Base-by-base conservation (phyloP, 108 stramenopile species). In the Pseudonitzschia delicatissima region DNA sequence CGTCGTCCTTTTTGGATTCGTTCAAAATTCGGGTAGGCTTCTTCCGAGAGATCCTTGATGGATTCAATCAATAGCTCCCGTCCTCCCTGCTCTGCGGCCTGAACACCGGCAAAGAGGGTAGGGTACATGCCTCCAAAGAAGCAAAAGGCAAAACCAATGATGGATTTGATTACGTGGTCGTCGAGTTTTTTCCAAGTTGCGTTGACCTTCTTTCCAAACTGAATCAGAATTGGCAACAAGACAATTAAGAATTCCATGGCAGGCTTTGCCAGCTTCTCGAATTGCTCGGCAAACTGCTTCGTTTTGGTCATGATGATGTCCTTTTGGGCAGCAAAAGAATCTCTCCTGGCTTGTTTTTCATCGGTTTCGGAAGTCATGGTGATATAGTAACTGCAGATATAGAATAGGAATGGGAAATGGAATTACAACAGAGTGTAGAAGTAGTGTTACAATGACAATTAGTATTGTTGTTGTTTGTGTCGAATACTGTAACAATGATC, bases 101-200 rank as follows among this genome's bases (percentile, higher is more conserved):
- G 87, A 45, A 94, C 59, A 32, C 96, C 94, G 7, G 97, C 94
- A 78, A 98, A 96, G 11, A 94, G 69, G 5, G 87, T 78, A 9
- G 94, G 93, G 65, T 90, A 98, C 20, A 90, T 68, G 17, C 97
- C 97, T 0, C 97, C 97, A 69, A 96, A 97, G 88, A 98, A 98
- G 70, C 96, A 96, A 68, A 96, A 83, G 47, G 87, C 51, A 27
- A 89, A 76, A 0, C 96, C 96, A 57, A 82, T 79, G 13, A 90
- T 57, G 44, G 93, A 75, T 7, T 77, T 66, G 11, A 88, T 44
- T 31, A 62, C 64, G 64, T 82, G 72, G 48, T 73, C 76, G 29
- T 87, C 87, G n/a, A 89, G 50, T n/a, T 66, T 77, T 12, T 68
- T 66, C 52, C 76, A 87, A n/a, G 72, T 52, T 0, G 51, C 63